phyloP scores from a whole-genome alignment of 2,329 filamentous ascomycete species.

The Cephalotrichum gorgonifer region DNA sequence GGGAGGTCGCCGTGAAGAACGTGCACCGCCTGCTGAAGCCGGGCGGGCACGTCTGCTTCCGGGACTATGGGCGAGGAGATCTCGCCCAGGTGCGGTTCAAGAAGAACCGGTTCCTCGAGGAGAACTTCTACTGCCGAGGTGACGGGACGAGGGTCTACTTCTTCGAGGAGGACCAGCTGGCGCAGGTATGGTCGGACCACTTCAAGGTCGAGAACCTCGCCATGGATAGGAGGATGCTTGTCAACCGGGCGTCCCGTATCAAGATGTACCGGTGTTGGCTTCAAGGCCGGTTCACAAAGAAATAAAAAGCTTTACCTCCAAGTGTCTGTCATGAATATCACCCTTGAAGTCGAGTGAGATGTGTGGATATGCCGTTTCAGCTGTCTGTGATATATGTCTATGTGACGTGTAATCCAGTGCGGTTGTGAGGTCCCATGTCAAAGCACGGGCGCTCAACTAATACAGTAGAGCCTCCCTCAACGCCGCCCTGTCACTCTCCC shows the following conservation, averaged over 20 bases:
- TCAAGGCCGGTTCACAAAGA: slow-evolving; percentile 71
- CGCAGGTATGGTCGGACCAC: slow-evolving; percentile 58
- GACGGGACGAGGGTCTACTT: slow-evolving; percentile 97
- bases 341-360: no score
- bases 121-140: slow-evolving; percentile 94
- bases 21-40: slow-evolving; percentile 77
- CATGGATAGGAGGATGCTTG: slow-evolving; percentile 77
- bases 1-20: slow-evolving; percentile 72
- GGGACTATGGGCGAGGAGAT: slow-evolving; percentile 93
- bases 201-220: slow-evolving; percentile 73
- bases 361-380: no score
- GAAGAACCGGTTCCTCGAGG: slow-evolving; percentile 84
- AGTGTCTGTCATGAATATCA: background rate
- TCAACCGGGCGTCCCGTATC: slow-evolving; percentile 79
- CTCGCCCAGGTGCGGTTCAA: slow-evolving; percentile 95
- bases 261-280: slow-evolving; percentile 99
- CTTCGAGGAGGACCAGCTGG: slow-evolving; percentile 79
- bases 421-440: no score
- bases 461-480: slow-evolving; percentile 29
- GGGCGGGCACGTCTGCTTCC: slow-evolving; percentile 86
- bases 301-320: slow-evolving; percentile 21
- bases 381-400: no score
- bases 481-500: slow-evolving; percentile 25
- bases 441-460: background rate
- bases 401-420: no score